Conservation (phyloP, 176 grass and related monocot genomes). For the Tuctoria greenei region DNA sequence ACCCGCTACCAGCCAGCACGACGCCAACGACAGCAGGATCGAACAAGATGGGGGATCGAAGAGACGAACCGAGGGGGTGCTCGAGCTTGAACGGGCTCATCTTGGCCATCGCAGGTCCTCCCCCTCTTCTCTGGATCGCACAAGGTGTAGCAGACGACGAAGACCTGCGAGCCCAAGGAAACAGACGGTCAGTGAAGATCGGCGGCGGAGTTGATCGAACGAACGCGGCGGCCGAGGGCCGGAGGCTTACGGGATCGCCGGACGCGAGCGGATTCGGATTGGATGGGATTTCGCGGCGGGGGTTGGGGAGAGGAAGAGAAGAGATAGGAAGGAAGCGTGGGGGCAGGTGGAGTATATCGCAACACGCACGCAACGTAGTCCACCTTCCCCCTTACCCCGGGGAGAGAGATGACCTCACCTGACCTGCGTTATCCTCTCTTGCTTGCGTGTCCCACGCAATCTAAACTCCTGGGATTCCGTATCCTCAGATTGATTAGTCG, state of each 20-base stretch:
- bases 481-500: neutral
- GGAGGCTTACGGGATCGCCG: neutral
- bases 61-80: constrained; percentile 66
- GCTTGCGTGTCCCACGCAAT: neutral
- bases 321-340: neutral
- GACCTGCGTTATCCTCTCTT: neutral
- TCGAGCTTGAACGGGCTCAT: constrained; percentile 79
- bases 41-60: neutral
- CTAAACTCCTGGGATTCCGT: neutral
- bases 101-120: constrained; percentile 43
- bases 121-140: neutral
- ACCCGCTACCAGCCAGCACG: neutral
- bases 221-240: no score
- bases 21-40: neutral
- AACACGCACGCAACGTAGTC: constrained; percentile 37
- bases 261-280: neutral
- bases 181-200: neutral
- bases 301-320: neutral
- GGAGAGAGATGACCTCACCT: neutral
- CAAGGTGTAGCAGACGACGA: neutral
- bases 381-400: neutral
- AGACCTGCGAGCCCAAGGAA: neutral
- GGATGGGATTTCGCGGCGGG: neutral
- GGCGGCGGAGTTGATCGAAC: neutral
- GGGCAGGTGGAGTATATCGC: constrained; percentile 32